These are phyloP conservation scores for Biscogniauxia sp. DNA, from an alignment of 2,329 filamentous ascomycete species.

Conservation along the genomic window DNA sequence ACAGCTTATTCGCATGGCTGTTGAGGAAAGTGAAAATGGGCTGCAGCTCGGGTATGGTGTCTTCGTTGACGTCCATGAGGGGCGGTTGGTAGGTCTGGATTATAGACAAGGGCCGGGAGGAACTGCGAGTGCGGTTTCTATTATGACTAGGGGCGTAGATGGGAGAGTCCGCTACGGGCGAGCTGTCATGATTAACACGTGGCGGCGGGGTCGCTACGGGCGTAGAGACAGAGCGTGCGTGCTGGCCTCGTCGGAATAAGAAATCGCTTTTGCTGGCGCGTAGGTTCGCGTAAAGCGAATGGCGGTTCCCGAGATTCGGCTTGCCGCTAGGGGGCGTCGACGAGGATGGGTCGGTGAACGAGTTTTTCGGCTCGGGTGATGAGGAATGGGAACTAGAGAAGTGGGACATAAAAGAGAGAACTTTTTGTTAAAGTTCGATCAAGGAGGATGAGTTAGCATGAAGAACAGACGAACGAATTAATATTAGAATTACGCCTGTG, in stretches of 20 bases:
- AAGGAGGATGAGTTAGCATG: conserved; percentile 33
- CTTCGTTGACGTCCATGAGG: conserved; percentile 78
- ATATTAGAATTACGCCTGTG: conserved; percentile 3
- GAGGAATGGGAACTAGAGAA: conserved; percentile 54
- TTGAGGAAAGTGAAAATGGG: conserved; percentile 94
- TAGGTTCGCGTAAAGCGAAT: conserved; percentile 11
- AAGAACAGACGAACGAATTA: conserved; percentile 17
- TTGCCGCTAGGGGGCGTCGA: conserved; percentile 24
- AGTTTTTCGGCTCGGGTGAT: conserved; percentile 35
- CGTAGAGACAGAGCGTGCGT: conserved; percentile 26
- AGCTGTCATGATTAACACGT: conserved; percentile 36
- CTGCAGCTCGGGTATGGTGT: conserved; percentile 88
- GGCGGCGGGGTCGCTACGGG: conserved; percentile 26
- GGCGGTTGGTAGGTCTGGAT: conserved; percentile 81
- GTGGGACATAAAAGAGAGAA: conserved; percentile 85
- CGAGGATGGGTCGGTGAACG: conserved; percentile 26
- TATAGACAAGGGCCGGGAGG: conserved; percentile 78
- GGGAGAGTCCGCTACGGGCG: conserved; percentile 41
- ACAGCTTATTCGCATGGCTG: conserved; percentile 92
- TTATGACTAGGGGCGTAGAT: conserved; percentile 29
- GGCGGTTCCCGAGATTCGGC: conserved; percentile 11
- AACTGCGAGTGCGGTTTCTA: conserved; percentile 42
- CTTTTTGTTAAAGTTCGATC: conserved; percentile 43
- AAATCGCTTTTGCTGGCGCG: conserved; percentile 19
- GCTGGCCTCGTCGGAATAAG: conserved; percentile 21